Evolutionary conservation across 2,329 filamentous ascomycete genomes (phyloP), one percentile per base, ranked within the genome.

Genomic region (Dryadomyces quercivorus): DNA sequence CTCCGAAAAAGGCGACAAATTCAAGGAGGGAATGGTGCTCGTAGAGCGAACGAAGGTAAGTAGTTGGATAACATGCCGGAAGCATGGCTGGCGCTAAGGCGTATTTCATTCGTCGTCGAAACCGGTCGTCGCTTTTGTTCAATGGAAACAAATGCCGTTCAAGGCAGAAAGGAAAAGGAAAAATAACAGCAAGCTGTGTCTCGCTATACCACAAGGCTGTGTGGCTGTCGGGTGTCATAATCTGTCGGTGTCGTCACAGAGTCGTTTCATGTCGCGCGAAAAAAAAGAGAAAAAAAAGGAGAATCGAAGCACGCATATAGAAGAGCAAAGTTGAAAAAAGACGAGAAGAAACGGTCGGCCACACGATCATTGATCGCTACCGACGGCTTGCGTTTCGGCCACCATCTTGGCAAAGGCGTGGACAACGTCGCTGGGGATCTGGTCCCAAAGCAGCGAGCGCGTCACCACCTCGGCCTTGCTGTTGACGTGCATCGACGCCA

Each of bases 361-460:
- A 15, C 3, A 44, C 13, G 40, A 22, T 21, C 52, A 51, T 21
- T 58, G 50, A 49, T 57, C 50, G 52, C 50, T 36, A 5, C 51
- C 38, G 20, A 21, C 49, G 1, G 53, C 52, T 8, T 77, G 84
- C 70, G 79, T 85, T 65, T 93, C 86, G 60, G 86, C 82, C 62
- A 95, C 86, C 80, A 95, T 90, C 70, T 88, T 87, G 63, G 87
- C 88, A 74, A 97, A 97, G 67, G 92, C 89, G 62, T 84, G 82
- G 53, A 98, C 89, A 50, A 97, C 90, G 60, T 97, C 90, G 62
- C 82, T 80, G 15, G 93, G 91, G 62, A 97, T 91, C 69, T 91
- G 88, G 65, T 96, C 90, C 88, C 89, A 95, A 56, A 97, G 82
- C 58, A 97, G 77, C 59, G 89, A 95, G 56, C 92, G 81, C 38